These are phyloP conservation scores for Fusarium ramigenum DNA, from an alignment of 2,329 filamentous ascomycete species.

Conservation along the genomic window DNA sequence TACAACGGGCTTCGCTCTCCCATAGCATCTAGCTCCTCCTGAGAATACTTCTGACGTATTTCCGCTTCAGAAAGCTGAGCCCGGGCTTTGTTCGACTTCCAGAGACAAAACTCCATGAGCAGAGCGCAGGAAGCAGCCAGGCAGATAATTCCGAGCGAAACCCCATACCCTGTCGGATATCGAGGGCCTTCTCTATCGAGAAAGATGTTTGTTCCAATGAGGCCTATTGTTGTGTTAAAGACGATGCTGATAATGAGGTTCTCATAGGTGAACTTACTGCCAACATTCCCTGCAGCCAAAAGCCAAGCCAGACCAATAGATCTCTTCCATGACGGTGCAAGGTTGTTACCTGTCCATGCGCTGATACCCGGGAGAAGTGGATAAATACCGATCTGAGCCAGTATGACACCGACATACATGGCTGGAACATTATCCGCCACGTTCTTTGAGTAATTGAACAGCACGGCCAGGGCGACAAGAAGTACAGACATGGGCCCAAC, in stretches of 20 bases:
- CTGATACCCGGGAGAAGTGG: conserved; percentile 44
- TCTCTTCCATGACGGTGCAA: conserved; percentile 36
- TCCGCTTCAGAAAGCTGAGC: conserved; percentile 7
- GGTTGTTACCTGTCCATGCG: conserved; percentile 40
- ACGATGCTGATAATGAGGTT: not conserved
- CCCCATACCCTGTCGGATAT: conserved; percentile 51
- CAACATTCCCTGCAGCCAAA: conserved; percentile 35
- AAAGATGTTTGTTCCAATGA: conserved; percentile 53
- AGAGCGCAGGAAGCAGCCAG: conserved; percentile 15
- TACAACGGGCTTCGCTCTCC: conserved; percentile 31
- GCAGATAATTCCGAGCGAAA: conserved; percentile 44
- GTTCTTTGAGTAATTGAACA: conserved; percentile 48
- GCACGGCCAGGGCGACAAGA: conserved; percentile 45
- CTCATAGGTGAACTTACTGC: conserved; percentile 24
- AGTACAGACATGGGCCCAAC: conserved; percentile 44
- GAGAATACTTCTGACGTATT: conserved; percentile 18
- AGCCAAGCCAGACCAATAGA: conserved; percentile 40
- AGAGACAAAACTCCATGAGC: conserved; percentile 24
- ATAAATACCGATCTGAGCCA: conserved; percentile 42
- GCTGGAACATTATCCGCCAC: conserved; percentile 49
- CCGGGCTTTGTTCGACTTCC: conserved; percentile 16
- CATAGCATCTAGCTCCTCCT: conserved; percentile 26
- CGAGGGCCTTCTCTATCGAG: conserved; percentile 46
- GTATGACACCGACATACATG: conserved; percentile 21
- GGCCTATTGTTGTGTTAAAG: not conserved